These are phyloP conservation scores for Coffea canephora DNA, from an alignment of 257 asterid species.

Conservation along the genomic window DNA sequence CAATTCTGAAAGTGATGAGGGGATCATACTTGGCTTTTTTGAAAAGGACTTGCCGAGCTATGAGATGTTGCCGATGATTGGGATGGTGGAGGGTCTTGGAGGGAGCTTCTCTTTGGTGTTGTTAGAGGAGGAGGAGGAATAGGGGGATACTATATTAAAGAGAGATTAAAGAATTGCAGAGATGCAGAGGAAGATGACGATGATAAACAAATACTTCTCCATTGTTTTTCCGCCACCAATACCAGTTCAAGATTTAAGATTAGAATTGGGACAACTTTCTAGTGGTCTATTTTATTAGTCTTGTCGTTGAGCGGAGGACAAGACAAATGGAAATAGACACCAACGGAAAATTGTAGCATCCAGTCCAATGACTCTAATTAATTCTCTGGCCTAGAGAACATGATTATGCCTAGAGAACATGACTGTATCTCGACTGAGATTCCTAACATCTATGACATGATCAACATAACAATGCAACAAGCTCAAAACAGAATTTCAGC, in stretches of 20 bases:
- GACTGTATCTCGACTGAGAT: neutral
- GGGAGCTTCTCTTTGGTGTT: conserved; percentile 14
- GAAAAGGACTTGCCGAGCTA: conserved; percentile 26
- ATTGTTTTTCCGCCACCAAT: neutral
- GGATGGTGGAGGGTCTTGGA: conserved; percentile 28
- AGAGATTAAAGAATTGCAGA: conserved; percentile 32
- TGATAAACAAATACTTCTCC: conserved; percentile 22
- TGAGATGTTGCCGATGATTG: conserved; percentile 19
- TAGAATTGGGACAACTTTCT: too few relatives aligned
- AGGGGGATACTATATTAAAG: neutral
- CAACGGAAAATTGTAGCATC: too few relatives aligned
- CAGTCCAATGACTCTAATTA: too few relatives aligned
- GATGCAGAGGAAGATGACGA: conserved; percentile 21
- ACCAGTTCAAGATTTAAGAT: too few relatives aligned
- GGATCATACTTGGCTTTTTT: conserved; percentile 22
- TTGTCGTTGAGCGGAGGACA: too few relatives aligned
- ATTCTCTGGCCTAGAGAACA: too few relatives aligned
- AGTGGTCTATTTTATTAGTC: too few relatives aligned
- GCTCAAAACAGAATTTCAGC: conserved; percentile 13
- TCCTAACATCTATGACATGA: neutral
- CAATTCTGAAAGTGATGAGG: conserved; percentile 21
- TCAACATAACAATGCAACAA: neutral
- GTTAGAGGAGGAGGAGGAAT: neutral
- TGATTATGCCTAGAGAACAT: too few relatives aligned
- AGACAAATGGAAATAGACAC: too few relatives aligned